phyloP scores from a whole-genome alignment of 306 rosid genomes.

The Gastrolobium villosum region DNA sequence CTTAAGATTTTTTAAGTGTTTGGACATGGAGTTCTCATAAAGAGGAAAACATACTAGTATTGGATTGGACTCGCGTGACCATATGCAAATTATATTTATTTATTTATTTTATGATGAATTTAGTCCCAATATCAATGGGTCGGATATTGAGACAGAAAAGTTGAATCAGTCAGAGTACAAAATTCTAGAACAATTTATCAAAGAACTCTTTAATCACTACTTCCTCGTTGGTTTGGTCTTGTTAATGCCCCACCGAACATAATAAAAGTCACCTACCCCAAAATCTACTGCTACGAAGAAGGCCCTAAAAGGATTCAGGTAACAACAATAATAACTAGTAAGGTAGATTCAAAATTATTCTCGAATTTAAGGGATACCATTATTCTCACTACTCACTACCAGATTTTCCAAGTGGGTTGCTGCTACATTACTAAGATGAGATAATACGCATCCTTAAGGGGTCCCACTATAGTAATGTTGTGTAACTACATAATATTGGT shows the following conservation, averaged over 20 bases:
- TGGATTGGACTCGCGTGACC: no score
- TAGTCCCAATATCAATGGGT: neutral
- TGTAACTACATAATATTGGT: constrained; percentile 9
- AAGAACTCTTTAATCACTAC: neutral
- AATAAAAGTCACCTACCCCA: constrained; percentile 44
- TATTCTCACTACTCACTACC: constrained; percentile 27
- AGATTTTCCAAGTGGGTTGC: constrained; percentile 38
- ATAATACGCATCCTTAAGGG: constrained; percentile 19
- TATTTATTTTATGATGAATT: neutral
- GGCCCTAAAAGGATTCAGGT: neutral
- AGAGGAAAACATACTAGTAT: no score
- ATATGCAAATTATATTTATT: no score
- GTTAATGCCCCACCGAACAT: constrained; percentile 42
- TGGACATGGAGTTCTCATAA: no score
- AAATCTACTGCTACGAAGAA: constrained; percentile 7
- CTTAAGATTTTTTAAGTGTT: no score
- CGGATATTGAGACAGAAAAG: neutral
- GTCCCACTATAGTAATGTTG: constrained; percentile 43
- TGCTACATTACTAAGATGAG: constrained; percentile 33
- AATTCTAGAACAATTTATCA: neutral
- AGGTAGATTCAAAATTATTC: constrained; percentile 48
- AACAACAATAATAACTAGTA: constrained; percentile 40
- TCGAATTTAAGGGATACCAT: constrained; percentile 29
- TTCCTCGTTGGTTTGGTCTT: constrained; percentile 34
- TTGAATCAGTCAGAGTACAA: neutral